Percentiles rank a stretch among this genome's conserved stretches.
Evolutionary conservation across 768 basidiomycete genomes (phyloP).

Genomic region (Leccinellum albellum): DNA sequence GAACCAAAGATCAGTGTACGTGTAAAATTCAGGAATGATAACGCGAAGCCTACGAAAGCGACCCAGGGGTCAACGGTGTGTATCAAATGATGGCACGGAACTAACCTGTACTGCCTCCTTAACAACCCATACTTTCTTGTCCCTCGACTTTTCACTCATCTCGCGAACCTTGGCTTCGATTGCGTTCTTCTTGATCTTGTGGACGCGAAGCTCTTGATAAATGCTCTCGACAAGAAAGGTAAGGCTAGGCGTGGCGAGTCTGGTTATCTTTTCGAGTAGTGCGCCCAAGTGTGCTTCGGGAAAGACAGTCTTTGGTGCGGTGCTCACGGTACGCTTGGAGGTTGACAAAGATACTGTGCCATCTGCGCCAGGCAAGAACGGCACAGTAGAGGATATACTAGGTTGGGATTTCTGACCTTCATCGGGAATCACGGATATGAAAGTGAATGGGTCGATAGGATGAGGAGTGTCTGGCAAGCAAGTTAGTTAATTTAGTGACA

Average conservation of each 20-base stretch:
- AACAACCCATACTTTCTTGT: conserved; percentile 71
- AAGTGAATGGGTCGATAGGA: conserved; percentile 77
- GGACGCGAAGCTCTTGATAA: conserved; percentile 61
- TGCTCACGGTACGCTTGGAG: conserved; percentile 25
- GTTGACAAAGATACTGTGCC: conserved; percentile 16
- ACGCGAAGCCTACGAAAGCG: conserved; percentile 6
- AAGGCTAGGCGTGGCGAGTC: conserved; percentile 58
- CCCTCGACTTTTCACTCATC: conserved; percentile 70
- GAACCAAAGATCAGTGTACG: neutral
- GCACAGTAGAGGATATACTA: conserved; percentile 43
- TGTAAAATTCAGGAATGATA: conserved; percentile 4
- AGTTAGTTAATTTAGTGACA: conserved; percentile 2
- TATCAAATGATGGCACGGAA: neutral
- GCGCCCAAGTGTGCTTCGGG: conserved; percentile 61
- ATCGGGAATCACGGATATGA: conserved; percentile 49
- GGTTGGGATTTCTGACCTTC: conserved; percentile 23
- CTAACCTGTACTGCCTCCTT: conserved; percentile 31
- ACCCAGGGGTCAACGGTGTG: neutral
- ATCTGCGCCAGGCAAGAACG: conserved; percentile 39
- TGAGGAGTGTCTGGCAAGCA: conserved; percentile 57
- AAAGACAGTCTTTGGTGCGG: conserved; percentile 55
- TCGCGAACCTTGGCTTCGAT: conserved; percentile 80
- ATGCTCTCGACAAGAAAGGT: conserved; percentile 69
- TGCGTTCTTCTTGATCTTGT: conserved; percentile 79
- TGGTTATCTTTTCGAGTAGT: conserved; percentile 60